Base-by-base conservation (phyloP, 371 early-diverging fungal genomes). In the Apophysomyces variabilis region DNA sequence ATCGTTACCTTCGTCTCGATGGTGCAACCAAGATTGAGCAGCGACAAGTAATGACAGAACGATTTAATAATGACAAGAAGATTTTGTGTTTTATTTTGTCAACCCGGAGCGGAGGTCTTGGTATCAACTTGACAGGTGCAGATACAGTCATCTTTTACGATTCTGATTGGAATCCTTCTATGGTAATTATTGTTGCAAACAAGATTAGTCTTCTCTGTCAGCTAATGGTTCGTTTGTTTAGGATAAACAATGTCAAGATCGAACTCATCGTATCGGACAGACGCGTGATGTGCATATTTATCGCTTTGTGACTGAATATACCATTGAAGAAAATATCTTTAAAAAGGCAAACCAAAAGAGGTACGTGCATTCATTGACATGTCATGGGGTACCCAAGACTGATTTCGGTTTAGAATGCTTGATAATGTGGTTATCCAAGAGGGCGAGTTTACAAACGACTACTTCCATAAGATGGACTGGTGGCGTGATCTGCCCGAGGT, bases 61-160 rank as follows among this genome's bases (percentile, higher is more conserved):
- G 93, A 26, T 96, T 95, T 75, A 95, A 95, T 66, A 87, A 80
- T 56, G 93, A 96, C 64, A 83, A 87, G 38, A 87, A 93, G 66
- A 90, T 92, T 62, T 80, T 95, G 62, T 93, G 90, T 7, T 98
- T 97, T 65, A 90, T 98, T 58, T 73, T 95, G 47, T 96, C 95
- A 38, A 96, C 98, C 0, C 85, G 98, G 47, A 95, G 96, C 59
- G 98, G 98, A 47, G 98, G 98, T 13, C 86, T 99, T 7, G 99
- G 98, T n/a, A 95, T 99, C 73, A 99, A 99, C 71, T 74, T 99
- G 62, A 97, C 97, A 0, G 97, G 95, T 21, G 99, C 99, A 1
- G 96, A 96, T 66, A 93, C 95, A 0, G 96, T 97, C 9, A 91
- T 99, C 50, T 95, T 98, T 69, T 97, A 95, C 66, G 99, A 98